A percentile compares a stretch with the other conserved stretches of the same genome.
Conservation (phyloP, 441 rosid species). For the Breynia disticha region DNA sequence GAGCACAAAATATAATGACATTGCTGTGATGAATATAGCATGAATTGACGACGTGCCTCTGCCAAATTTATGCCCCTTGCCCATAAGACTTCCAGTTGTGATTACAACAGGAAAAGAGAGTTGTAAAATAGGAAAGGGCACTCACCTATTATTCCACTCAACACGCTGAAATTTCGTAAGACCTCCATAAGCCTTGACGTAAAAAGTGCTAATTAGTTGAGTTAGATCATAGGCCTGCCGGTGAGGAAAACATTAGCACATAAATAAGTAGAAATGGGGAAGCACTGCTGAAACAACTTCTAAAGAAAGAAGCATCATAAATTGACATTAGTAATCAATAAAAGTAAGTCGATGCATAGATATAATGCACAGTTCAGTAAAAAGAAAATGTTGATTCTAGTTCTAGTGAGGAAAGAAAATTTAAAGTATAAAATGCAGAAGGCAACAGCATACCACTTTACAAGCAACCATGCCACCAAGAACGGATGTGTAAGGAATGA, state of each 20-base stretch:
- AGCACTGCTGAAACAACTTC: background rate
- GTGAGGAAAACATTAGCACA: background rate
- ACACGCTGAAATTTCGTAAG: constrained; percentile 32
- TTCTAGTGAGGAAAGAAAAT: background rate
- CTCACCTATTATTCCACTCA: constrained; percentile 44
- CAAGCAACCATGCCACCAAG: constrained; percentile 38
- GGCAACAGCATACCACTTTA: constrained; percentile 33
- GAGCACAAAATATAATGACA: constrained; percentile 26
- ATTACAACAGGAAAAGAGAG: background rate
- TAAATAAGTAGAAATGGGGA: background rate
- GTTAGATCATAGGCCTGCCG: constrained; percentile 35
- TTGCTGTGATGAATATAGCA: constrained; percentile 21
- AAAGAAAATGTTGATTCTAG: too few relatives aligned
- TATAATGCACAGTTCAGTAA: too few relatives aligned
- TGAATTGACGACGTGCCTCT: constrained; percentile 39
- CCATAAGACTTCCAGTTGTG: background rate
- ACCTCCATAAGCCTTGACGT: constrained; percentile 30
- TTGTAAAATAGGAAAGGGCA: background rate
- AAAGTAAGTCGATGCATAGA: background rate
- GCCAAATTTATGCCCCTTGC: constrained; percentile 11
- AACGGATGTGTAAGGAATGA: constrained; percentile 44
- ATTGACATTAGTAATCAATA: background rate
- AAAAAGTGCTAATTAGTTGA: constrained; percentile 31
- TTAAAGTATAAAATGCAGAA: background rate
- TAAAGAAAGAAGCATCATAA: background rate